Evolutionary conservation across 257 asterid species (phyloP).

Genomic region (Henckelia pumila): DNA sequence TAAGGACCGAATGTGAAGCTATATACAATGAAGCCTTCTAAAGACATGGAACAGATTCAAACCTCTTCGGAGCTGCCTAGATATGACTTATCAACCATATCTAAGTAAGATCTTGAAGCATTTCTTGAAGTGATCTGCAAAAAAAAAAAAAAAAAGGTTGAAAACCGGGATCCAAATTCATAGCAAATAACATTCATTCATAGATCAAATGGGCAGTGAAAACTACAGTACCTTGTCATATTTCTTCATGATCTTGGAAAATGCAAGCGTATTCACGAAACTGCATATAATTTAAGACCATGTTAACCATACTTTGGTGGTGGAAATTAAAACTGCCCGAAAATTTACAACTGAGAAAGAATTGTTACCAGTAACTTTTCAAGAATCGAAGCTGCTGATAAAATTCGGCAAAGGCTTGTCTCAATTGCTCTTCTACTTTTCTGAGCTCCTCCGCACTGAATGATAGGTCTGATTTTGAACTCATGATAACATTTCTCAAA

Average conservation of each 20-base stretch:
- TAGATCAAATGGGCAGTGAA: not conserved
- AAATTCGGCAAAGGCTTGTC: slow-evolving; percentile 59
- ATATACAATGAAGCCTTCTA: not conserved
- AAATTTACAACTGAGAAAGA: not conserved
- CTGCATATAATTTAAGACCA: slow-evolving; percentile 31
- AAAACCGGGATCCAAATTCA: not conserved
- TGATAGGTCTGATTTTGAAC: slow-evolving; percentile 41
- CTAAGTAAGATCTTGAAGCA: slow-evolving; percentile 69
- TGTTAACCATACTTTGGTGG: slow-evolving; percentile 20
- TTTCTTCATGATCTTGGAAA: no score
- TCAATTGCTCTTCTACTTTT: slow-evolving; percentile 57
- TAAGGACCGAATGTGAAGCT: not conserved
- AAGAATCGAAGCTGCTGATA: slow-evolving; percentile 63
- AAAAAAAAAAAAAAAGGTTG: not conserved
- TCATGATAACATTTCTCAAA: slow-evolving; percentile 40
- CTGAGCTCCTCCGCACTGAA: slow-evolving; percentile 65
- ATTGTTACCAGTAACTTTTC: slow-evolving; percentile 61
- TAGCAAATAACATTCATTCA: slow-evolving; percentile 2
- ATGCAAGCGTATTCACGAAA: slow-evolving; percentile 77
- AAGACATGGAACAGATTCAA: not conserved
- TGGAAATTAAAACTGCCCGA: not conserved
- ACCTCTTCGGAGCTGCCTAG: slow-evolving; percentile 85
- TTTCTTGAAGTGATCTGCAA: slow-evolving; percentile 67
- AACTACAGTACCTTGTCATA: slow-evolving; percentile 62
- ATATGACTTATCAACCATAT: slow-evolving; percentile 69